These are phyloP conservation scores for Boletus sp. DNA, from an alignment of 768 basidiomycete species.

Conservation along the genomic window DNA sequence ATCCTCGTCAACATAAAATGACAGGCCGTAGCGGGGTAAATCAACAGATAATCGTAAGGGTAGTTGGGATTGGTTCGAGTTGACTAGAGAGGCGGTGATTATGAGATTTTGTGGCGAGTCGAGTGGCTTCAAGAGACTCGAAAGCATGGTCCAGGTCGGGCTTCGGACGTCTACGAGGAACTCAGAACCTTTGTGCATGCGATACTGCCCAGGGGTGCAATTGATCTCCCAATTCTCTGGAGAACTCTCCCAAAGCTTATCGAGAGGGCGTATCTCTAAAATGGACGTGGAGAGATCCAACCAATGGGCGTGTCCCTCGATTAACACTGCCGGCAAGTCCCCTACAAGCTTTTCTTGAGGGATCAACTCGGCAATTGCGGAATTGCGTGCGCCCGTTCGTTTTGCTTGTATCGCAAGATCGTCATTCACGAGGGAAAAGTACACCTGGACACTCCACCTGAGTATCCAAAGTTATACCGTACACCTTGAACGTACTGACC, in stretches of 20 bases:
- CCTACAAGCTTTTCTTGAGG: conserved; percentile 19
- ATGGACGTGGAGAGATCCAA: conserved; percentile 21
- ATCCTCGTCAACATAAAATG: conserved; percentile 37
- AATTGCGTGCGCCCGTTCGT: background rate
- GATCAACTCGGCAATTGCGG: conserved; percentile 1
- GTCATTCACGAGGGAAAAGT: conserved; percentile 16
- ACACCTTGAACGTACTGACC: conserved; percentile 5
- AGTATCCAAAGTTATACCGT: background rate
- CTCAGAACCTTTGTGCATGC: conserved; percentile 4
- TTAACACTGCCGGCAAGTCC: conserved; percentile 27
- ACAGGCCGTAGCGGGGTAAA: conserved; percentile 41
- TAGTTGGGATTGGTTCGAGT: background rate
- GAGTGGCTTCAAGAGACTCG: conserved; percentile 21
- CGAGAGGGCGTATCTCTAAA: conserved; percentile 30
- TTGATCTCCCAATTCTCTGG: conserved; percentile 28
- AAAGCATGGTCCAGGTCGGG: conserved; percentile 28
- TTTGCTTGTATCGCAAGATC: conserved; percentile 22
- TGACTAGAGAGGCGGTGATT: conserved; percentile 8
- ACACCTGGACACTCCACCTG: conserved; percentile 9
- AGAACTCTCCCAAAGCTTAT: conserved; percentile 25
- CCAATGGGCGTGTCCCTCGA: conserved; percentile 31
- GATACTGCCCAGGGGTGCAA: conserved; percentile 8
- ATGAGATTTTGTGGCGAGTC: conserved; percentile 25
- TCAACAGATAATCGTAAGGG: conserved; percentile 23
- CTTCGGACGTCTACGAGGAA: conserved; percentile 30